These are phyloP conservation scores for Raffaelea deltoideospora DNA, from an alignment of 2,329 filamentous ascomycete genomes.

Conservation along the genomic window DNA sequence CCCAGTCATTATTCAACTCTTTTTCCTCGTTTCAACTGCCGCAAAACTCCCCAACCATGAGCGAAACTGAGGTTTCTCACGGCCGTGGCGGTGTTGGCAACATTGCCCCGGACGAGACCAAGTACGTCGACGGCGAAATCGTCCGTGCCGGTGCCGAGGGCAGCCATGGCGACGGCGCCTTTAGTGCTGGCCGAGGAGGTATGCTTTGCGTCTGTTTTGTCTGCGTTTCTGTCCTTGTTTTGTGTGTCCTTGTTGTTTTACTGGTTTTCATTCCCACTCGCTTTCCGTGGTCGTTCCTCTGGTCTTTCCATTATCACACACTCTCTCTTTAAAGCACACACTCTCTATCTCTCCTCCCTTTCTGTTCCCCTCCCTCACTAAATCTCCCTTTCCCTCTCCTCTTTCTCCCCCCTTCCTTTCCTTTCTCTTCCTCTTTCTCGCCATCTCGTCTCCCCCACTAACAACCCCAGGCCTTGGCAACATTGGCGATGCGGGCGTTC, in stretches of 20 bases:
- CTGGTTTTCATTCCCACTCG: not conserved
- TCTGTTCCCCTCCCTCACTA: not conserved
- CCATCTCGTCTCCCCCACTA: not conserved
- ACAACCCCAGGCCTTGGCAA: constrained; percentile 35
- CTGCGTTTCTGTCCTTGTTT: not conserved
- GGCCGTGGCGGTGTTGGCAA: constrained; percentile 48
- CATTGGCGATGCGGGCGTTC: constrained; percentile 32
- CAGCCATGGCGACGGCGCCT: constrained; percentile 42
- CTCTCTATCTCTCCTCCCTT: not conserved
- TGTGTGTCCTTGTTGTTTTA: not conserved
- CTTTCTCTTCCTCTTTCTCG: not conserved
- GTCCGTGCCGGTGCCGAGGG: constrained; percentile 38
- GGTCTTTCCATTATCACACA: no score
- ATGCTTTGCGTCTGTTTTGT: constrained; percentile 10
- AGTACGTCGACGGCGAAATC: constrained; percentile 48
- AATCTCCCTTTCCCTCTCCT: not conserved
- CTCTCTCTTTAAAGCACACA: no score
- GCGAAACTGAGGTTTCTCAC: constrained; percentile 36
- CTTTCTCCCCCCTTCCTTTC: not conserved
- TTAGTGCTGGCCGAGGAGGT: constrained; percentile 45
- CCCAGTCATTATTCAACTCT: not conserved
- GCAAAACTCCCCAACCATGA: constrained; percentile 14
- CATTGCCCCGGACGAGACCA: constrained; percentile 39
- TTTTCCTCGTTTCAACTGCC: not conserved
- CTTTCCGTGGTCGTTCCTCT: no score